These are phyloP conservation scores for Calamus simplicifolius DNA, from an alignment of 176 grass and related monocot genomes.

Conservation along the genomic window DNA sequence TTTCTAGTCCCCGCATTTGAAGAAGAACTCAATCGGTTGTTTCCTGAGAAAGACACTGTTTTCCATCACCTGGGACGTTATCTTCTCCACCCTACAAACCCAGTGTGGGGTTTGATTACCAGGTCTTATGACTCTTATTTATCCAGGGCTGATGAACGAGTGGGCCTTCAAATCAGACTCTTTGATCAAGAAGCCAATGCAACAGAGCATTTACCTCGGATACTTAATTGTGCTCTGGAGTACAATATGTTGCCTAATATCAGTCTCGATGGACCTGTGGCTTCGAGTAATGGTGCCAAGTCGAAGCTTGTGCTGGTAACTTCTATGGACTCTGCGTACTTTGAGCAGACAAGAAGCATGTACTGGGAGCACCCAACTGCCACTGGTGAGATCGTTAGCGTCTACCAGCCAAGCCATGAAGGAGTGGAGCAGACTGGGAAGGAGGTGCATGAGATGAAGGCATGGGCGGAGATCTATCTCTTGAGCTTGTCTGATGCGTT, in stretches of 20 bases:
- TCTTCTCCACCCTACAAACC: constrained; percentile 59
- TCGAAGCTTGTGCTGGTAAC: constrained; percentile 43
- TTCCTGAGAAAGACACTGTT: constrained; percentile 52
- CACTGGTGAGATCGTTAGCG: constrained; percentile 30
- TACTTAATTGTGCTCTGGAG: constrained; percentile 36
- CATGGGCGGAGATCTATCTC: neutral
- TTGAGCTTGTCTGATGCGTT: no score
- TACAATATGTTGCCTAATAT: constrained; percentile 39
- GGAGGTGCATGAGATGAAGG: constrained; percentile 39
- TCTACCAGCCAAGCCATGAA: constrained; percentile 64
- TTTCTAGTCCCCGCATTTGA: constrained; percentile 51
- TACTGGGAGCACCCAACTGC: constrained; percentile 37
- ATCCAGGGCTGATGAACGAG: constrained; percentile 35
- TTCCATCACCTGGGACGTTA: constrained; percentile 74
- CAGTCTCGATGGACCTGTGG: neutral
- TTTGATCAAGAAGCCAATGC: constrained; percentile 30
- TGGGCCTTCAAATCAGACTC: constrained; percentile 58
- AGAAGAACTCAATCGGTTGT: constrained; percentile 41
- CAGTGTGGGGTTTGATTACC: constrained; percentile 52
- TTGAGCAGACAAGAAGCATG: constrained; percentile 41
- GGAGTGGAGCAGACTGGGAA: constrained; percentile 38
- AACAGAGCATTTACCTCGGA: constrained; percentile 43
- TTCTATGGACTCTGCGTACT: constrained; percentile 45
- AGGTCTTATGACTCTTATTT: constrained; percentile 46
- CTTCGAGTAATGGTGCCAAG: neutral